A percentile compares a stretch with the other conserved stretches of the same genome.
Conservation (phyloP, 2,329 filamentous ascomycete genomes). For the Sporothrix mexicana region DNA sequence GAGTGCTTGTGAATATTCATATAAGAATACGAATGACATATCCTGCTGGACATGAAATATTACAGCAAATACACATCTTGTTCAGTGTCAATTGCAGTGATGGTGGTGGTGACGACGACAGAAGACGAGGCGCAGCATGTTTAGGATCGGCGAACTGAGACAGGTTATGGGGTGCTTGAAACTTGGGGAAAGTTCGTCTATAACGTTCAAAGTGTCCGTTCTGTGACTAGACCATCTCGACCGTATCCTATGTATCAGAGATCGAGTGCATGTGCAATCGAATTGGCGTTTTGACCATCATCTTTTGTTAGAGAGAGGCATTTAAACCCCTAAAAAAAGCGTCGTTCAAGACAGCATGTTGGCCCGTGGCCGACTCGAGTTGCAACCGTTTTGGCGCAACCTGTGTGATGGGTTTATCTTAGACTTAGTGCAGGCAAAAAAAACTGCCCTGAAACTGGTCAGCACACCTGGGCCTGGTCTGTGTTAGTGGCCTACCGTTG, state of each 20-base stretch:
- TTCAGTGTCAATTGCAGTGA: conserved; percentile 26
- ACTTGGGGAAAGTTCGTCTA: conserved; percentile 40
- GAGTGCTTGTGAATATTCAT: too few relatives aligned
- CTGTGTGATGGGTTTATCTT: background rate
- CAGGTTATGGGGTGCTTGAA: conserved; percentile 48
- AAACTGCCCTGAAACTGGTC: background rate
- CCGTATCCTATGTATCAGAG: background rate
- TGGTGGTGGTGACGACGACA: conserved; percentile 30
- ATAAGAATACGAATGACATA: background rate
- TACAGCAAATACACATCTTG: background rate
- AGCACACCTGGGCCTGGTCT: background rate
- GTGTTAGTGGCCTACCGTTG: background rate
- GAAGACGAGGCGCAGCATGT: conserved; percentile 43
- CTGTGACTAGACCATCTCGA: background rate
- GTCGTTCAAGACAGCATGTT: too few relatives aligned
- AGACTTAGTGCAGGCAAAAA: conserved; percentile 15
- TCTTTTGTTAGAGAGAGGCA: background rate
- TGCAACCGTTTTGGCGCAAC: background rate
- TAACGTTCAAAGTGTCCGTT: background rate
- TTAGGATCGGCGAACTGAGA: conserved; percentile 52
- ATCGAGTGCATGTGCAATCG: too few relatives aligned
- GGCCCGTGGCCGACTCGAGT: too few relatives aligned
- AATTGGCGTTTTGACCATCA: too few relatives aligned
- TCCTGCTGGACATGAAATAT: background rate
- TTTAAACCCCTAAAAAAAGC: too few relatives aligned